These are phyloP conservation scores for Salix udensis DNA, from an alignment of 345 rosid species.

Conservation along the genomic window DNA sequence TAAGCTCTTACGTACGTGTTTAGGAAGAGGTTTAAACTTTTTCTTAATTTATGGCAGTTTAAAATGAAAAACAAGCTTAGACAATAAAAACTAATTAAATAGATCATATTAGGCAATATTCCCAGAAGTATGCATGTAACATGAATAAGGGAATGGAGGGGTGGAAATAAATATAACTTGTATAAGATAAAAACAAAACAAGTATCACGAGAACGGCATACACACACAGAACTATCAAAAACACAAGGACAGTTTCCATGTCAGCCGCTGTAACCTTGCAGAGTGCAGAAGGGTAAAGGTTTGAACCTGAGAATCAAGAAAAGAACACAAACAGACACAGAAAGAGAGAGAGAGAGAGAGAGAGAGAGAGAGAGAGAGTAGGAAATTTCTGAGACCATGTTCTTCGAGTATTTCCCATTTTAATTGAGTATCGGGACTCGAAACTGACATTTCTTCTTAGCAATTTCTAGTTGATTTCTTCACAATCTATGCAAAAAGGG, in stretches of 20 bases:
- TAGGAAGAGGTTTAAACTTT: no score
- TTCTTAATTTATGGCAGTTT: no score
- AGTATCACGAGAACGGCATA: constrained; percentile 52
- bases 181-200: constrained; percentile 28
- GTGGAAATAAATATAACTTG: constrained; percentile 15
- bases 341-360: neutral
- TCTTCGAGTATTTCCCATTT: constrained; percentile 25
- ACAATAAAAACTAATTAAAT: no score
- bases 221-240: constrained; percentile 16
- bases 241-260: constrained; percentile 38
- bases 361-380: neutral
- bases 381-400: constrained; percentile 24
- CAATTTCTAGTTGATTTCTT: constrained; percentile 11
- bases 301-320: constrained; percentile 17
- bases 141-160: constrained; percentile 12
- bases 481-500: neutral
- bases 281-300: constrained; percentile 19
- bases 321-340: neutral
- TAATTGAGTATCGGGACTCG: constrained; percentile 35
- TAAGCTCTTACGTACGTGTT: no score
- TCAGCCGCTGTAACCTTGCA: constrained; percentile 49
- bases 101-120: constrained; percentile 7
- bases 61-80: no score
- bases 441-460: constrained; percentile 28
- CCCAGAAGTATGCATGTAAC: constrained; percentile 27